Conservation (phyloP, 768 basidiomycete genomes). For the Pisolithus microcarpus region DNA sequence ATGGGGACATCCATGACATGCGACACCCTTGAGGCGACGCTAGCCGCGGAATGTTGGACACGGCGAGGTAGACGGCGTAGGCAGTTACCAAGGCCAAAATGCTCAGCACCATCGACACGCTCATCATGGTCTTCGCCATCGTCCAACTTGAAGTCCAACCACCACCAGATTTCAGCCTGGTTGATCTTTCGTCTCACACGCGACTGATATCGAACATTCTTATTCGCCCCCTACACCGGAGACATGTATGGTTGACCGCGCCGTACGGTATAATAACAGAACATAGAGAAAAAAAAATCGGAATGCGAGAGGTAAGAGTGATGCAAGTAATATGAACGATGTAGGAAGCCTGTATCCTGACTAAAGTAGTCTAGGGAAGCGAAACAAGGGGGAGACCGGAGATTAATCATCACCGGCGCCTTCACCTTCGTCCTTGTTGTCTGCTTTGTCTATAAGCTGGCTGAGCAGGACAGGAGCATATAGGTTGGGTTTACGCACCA, state of each 20-base stretch:
- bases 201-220: conserved; percentile 20
- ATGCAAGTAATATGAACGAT: conserved; percentile 26
- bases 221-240: conserved; percentile 28
- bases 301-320: conserved; percentile 25
- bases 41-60: conserved; percentile 35
- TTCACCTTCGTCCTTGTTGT: conserved; percentile 64
- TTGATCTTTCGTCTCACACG: background rate
- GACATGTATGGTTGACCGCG: conserved; percentile 23
- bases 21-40: conserved; percentile 88
- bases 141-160: no score
- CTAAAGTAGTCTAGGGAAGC: conserved; percentile 14
- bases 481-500: conserved; percentile 40
- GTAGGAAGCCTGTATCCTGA: conserved; percentile 13
- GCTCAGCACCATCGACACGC: conserved; percentile 11
- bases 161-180: no score
- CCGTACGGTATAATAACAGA: conserved; percentile 31
- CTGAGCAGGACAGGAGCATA: conserved; percentile 6
- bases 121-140: background rate
- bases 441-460: conserved; percentile 54
- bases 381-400: conserved; percentile 5
- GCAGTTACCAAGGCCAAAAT: conserved; percentile 33
- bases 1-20: conserved; percentile 96
- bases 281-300: conserved; percentile 22
- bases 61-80: conserved; percentile 37
- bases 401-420: conserved; percentile 60